A percentile compares a stretch with the other conserved stretches of the same genome.
Evolutionary conservation across 768 basidiomycete genomes (phyloP).

Genomic region (Rhizopogon salebrosus): DNA sequence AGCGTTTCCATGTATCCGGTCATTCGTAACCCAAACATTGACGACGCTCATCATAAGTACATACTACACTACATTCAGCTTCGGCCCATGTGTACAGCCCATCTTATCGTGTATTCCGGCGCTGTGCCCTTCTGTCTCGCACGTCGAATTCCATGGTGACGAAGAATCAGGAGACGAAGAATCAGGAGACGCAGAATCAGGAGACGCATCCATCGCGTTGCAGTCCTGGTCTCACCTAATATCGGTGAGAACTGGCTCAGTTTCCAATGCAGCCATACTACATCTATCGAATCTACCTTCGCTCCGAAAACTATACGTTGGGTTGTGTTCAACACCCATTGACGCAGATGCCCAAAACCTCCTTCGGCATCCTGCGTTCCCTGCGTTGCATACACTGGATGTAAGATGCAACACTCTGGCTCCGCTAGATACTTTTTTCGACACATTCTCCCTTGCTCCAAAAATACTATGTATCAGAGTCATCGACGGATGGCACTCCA

Average conservation of each 20-base stretch:
- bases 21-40: not conserved
- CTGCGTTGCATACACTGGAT: too few species aligned
- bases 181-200: not conserved
- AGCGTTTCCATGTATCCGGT: not conserved
- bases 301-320: not conserved
- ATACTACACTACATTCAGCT: not conserved
- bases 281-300: conserved; percentile 20
- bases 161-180: too few species aligned
- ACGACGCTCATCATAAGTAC: not conserved
- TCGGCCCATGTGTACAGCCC: not conserved
- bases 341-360: too few species aligned
- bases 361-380: too few species aligned
- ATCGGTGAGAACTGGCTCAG: not conserved
- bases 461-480: too few species aligned
- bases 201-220: not conserved
- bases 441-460: too few species aligned
- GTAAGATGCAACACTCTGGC: too few species aligned
- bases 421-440: too few species aligned
- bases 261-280: conserved; percentile 16
- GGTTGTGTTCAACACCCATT: too few species aligned
- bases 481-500: too few species aligned
- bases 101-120: not conserved
- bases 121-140: too few species aligned
- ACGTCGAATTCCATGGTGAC: too few species aligned
- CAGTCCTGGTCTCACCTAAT: not conserved